Evolutionary conservation across 108 stramenopile genomes (phyloP).

Genomic region (Stephanodiscus minutulus): DNA sequence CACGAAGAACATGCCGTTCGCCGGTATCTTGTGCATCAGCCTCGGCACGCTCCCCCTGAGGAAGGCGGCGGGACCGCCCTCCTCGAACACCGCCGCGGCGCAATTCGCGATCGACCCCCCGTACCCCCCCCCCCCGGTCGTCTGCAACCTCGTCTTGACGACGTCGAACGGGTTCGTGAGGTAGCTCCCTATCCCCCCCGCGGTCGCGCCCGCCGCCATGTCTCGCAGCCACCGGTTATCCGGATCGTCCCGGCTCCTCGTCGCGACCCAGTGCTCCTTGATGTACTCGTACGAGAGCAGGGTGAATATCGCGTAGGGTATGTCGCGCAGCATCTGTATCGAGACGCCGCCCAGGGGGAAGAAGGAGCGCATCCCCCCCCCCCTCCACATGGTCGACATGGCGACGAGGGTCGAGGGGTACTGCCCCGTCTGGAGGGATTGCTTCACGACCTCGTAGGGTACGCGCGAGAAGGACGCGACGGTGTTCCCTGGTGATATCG

Average conservation of each 20-base stretch:
- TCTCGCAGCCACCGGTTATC: constrained; percentile 57
- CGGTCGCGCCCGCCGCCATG: constrained; percentile 86
- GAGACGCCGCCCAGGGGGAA: constrained; percentile 89
- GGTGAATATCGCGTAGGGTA: constrained; percentile 95
- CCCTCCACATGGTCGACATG: constrained; percentile 56
- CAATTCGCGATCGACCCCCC: constrained; percentile 69
- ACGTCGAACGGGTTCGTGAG: constrained; percentile 95
- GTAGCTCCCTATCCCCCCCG: constrained; percentile 89
- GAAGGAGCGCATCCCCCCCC: constrained; percentile 67
- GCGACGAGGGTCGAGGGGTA: constrained; percentile 76
- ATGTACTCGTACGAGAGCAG: constrained; percentile 90
- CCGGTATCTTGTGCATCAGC: constrained; percentile 94
- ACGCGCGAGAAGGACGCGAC: constrained; percentile 90
- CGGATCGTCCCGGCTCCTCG: constrained; percentile 28
- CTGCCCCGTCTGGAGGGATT: constrained; percentile 88
- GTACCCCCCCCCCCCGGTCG: constrained; percentile 58
- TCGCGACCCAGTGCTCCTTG: constrained; percentile 56
- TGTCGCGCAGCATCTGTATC: constrained; percentile 92
- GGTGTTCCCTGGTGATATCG: constrained; percentile 59
- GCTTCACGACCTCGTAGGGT: constrained; percentile 97
- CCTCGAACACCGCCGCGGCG: constrained; percentile 51
- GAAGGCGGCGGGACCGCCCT: constrained; percentile 83
- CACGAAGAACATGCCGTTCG: constrained; percentile 93
- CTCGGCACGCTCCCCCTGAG: constrained; percentile 88
- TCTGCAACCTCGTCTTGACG: constrained; percentile 92